Evolutionary conservation across 768 basidiomycete species (phyloP).

Genomic region (Boletus fagicola): DNA sequence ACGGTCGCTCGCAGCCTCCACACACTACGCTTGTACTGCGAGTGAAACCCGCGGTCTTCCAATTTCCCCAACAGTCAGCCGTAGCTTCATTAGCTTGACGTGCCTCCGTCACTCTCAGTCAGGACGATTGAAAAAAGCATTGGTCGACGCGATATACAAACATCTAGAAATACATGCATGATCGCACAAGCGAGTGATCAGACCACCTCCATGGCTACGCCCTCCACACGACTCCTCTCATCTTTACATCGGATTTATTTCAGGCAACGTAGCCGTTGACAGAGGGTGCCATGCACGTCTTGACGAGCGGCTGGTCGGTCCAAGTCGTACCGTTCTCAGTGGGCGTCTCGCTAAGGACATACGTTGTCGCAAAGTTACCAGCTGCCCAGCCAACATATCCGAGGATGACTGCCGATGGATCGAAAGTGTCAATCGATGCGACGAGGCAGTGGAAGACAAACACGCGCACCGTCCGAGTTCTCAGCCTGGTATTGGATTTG

Average conservation of each 20-base stretch:
- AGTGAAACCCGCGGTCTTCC: no score
- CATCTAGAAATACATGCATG: neutral
- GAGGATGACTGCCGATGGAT: constrained; percentile 5
- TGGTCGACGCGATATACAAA: neutral
- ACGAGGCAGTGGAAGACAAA: neutral
- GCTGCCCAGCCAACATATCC: constrained; percentile 15
- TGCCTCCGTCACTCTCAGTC: neutral
- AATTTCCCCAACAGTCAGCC: no score
- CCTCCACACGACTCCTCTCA: neutral
- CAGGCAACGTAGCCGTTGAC: constrained; percentile 2
- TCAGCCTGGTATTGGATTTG: constrained; percentile 9
- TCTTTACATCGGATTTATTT: neutral
- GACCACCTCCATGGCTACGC: neutral
- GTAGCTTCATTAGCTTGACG: neutral
- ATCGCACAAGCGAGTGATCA: neutral
- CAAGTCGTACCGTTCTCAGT: neutral
- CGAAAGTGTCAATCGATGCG: neutral
- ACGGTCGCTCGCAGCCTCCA: no score
- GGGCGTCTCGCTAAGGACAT: constrained; percentile 13
- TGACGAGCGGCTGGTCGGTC: constrained; percentile 8
- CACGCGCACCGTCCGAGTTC: constrained; percentile 14
- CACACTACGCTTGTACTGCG: no score
- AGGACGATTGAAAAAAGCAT: neutral
- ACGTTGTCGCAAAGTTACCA: constrained; percentile 5
- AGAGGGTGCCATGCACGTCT: constrained; percentile 10